Evolutionary conservation across 2,329 filamentous ascomycete genomes (phyloP), one percentile per base, ranked within the genome.

Genomic region (Elsinoe ampelina): DNA sequence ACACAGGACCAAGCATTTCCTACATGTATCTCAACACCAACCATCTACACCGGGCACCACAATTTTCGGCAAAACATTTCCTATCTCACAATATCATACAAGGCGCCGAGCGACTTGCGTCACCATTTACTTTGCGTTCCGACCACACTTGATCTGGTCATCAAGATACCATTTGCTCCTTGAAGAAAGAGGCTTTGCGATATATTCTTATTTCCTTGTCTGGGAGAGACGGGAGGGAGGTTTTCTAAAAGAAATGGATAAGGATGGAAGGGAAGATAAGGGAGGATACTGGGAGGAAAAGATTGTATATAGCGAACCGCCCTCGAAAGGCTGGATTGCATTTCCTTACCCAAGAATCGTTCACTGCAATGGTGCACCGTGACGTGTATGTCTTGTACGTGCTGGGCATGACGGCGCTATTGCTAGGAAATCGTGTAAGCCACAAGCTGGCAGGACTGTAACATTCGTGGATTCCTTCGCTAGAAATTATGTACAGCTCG

Each of bases 321-420:
- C 48, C 13, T 3, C 7, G 4, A 35, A 15, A 13, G 48, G 48
- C n/a, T 20, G 35, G 38, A 52, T 52, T 34, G 48, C 48, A 52
- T 39, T 52, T 52, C 26, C 48, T 20, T 52, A 38, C 15, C 48
- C 48, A 34, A 34, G n/a, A 50, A 15, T 35, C 22, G 5, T 19
- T 2, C 15, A 13, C 34, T 52, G 26, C 47, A 1, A 5, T 41
- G 26, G 26, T 30, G 26, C 26, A 30, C 26, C 7, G 26, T 30
- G 26, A 30, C 20, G 12, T 35, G 22, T 34, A 12, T 39, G 17
- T 3, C 12, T n/a, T 30, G 12, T 17, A 63, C 38, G 63, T 48
- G 60, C 52, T 3, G 64, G 50, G 36, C 66, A 61, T 32, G 68
- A 64, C 26, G 26, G 7, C 26, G 26, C 26, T 30, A 2, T 30